Evolutionary conservation across 768 basidiomycete species (phyloP), one percentile per base, ranked within the genome.

Genomic region (Exsudoporus frostii): DNA sequence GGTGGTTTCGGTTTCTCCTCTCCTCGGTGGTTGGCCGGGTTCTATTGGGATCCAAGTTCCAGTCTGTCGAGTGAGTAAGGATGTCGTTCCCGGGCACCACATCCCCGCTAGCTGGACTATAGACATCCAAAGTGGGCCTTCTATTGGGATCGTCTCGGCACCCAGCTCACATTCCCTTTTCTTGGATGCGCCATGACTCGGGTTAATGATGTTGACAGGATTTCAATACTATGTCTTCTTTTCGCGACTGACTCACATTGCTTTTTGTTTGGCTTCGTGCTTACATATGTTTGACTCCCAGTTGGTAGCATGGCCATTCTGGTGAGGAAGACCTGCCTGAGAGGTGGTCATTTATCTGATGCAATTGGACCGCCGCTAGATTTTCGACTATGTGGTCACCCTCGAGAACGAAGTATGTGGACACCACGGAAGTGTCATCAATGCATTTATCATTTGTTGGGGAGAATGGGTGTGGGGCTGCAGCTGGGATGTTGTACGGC

Each of bases 401-500:
- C 13, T 48, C 14, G 53, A 54, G 33, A 49, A 55, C 29, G 52
- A 59, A 32, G 58, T 51, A 29, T 14, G 56, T 53, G 1, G 19
- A 20, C 5, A 5, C 7, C 22, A 17, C 17, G 5, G 2, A 19
- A 10, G 29, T 13, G 13, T 19, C 11, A 15, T 32, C 5, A 25
- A 20, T 34, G n/a, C 3, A 3, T 15, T 47, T 8, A 59, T 20
- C 5, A 3, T 29, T 22, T 10, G 4, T 38, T 30, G 65, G 63
- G 61, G 22, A 22, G 48, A 30, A n/a, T 64, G 54, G 57, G 45
- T 65, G 4, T 65, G 64, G 63, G 41, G 45, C 4, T 51, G 61
- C 24, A 33, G 19, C 22, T 64, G 63, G 64, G 51, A 54, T 30
- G 20, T 4, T 9, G 60, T 54, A 1, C 61, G 60, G 20, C 17